Base-by-base conservation (phyloP, 1,139 yeast species). In the Starmera stellimalicola region DNA sequence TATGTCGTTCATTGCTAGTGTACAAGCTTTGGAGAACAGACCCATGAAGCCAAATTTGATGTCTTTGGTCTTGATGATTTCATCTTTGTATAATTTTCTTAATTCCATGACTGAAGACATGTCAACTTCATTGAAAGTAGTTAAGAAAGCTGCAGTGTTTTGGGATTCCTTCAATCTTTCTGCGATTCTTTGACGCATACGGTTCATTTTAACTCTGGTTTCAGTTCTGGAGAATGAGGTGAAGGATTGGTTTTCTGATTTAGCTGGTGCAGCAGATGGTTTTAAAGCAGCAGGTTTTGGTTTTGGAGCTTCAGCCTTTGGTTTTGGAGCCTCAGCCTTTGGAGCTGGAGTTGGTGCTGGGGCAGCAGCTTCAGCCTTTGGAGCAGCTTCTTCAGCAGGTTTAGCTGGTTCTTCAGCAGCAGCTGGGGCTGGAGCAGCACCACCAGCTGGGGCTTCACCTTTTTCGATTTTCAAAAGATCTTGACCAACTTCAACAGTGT, bases 111-210 rank as follows among this genome's bases (percentile, higher is more conserved):
- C 65, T 45, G 81, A 77, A 41, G 94, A 70, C 98, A 91, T 91
- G 67, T 91, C 98, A 45, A 85, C 95, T 68, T 91, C 98, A 65
- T 91, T 88, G 73, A 91, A 91, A 31, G 98, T 91, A 43, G 98
- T 91, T 57, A 91, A 75, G 34, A 97, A 85, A 32, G 99, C 99
- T 47, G 97, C 95, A 37, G 98, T 87, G 71, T 91, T 91, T 68
- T 91, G 99, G 26, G 97, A 83, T 70, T 93, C 97, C 83, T 91
- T 91, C 60, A 91, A 81, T 68, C 99, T 85, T 70, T 93, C 97
- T 39, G 98, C 96, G 48, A 93, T 93, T 74, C 99, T 84, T 65
- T 84, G 68, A 69, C 99, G 83, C 98, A 91, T 93, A 71, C 99
- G 84, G 78, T 88, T 91, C 98, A 91, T 91, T 71, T 91, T 91